Conservation (phyloP, 2,329 filamentous ascomycete genomes). For the Ascomycota sp. region DNA sequence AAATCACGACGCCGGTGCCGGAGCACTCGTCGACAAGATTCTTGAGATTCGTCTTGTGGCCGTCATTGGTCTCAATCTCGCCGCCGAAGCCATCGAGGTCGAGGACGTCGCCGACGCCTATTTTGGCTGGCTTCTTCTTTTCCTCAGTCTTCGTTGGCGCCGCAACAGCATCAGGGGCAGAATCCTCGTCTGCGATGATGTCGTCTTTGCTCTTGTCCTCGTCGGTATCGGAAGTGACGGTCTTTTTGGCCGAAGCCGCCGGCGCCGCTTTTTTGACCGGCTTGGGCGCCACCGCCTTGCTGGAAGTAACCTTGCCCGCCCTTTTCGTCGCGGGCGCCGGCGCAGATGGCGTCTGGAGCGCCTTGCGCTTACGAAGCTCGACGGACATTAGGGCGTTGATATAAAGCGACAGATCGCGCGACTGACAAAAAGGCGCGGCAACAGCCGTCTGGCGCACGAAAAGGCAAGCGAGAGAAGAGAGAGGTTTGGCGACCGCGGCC, state of each 20-base stretch:
- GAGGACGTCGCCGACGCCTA: constrained; percentile 33
- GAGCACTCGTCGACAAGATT: constrained; percentile 58
- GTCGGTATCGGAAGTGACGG: constrained; percentile 6
- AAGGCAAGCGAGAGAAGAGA: too few relatives aligned
- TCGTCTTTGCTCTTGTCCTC: constrained; percentile 3
- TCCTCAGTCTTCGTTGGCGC: constrained; percentile 8
- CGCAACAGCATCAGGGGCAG: constrained; percentile 6
- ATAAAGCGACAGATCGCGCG: too few relatives aligned
- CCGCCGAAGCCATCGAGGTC: constrained; percentile 40
- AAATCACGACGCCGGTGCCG: constrained; percentile 68
- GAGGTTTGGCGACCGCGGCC: too few relatives aligned
- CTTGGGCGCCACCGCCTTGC: constrained; percentile 10
- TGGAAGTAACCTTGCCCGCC: constrained; percentile 7
- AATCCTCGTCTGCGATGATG: constrained; percentile 11
- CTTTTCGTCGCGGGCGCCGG: constrained; percentile 24
- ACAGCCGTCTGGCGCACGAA: too few relatives aligned
- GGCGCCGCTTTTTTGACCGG: constrained; percentile 7
- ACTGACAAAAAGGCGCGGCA: too few relatives aligned
- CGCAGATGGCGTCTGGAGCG: constrained; percentile 24
- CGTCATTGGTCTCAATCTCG: constrained; percentile 72
- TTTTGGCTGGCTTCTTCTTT: constrained; percentile 14
- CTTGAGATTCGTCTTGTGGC: constrained; percentile 58
- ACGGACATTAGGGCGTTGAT: constrained; percentile 24
- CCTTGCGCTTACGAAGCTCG: constrained; percentile 41
- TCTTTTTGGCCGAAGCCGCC: constrained; percentile 4